Evolutionary conservation across 352 stramenopile species (phyloP).

Genomic region (Phytophthora meadii): DNA sequence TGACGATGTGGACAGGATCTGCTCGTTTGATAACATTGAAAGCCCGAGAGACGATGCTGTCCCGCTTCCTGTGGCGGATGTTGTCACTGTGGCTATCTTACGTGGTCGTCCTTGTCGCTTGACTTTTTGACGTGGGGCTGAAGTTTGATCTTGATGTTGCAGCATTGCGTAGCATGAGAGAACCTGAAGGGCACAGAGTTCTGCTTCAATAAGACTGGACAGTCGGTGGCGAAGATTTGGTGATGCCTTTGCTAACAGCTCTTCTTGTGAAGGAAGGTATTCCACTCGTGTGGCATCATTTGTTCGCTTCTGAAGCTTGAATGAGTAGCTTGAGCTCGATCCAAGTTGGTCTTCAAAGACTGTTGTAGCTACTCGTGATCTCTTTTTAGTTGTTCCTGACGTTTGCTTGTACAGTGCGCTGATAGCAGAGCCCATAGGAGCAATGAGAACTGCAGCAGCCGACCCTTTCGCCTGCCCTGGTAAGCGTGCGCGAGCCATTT

Average conservation of each 20-base stretch:
- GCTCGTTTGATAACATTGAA: conserved; percentile 65
- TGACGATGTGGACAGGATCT: conserved; percentile 54
- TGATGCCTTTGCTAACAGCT: conserved; percentile 75
- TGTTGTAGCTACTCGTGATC: conserved; percentile 25
- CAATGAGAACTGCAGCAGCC: conserved; percentile 22
- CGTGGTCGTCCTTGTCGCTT: conserved; percentile 26
- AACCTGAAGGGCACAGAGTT: conserved; percentile 83
- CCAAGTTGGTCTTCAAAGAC: conserved; percentile 13
- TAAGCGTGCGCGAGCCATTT: conserved; percentile 8
- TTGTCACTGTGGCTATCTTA: conserved; percentile 22
- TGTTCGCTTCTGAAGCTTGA: conserved; percentile 36
- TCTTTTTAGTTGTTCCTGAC: conserved; percentile 38
- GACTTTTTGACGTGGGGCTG: conserved; percentile 31
- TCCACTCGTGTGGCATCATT: conserved; percentile 38
- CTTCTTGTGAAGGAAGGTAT: conserved; percentile 73
- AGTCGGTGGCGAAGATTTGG: conserved; percentile 73
- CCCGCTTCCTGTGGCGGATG: conserved; percentile 25
- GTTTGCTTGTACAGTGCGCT: conserved; percentile 26
- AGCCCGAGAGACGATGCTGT: conserved; percentile 38
- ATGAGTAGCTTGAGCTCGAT: conserved; percentile 21
- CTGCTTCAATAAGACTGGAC: conserved; percentile 77
- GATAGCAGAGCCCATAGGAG: conserved; percentile 22
- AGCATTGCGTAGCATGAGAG: conserved; percentile 78
- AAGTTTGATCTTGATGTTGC: conserved; percentile 52
- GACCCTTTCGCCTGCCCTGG: conserved; percentile 26